Conservation (phyloP, 1,284 basidiomycete species). For the Tilletia walkeri region DNA sequence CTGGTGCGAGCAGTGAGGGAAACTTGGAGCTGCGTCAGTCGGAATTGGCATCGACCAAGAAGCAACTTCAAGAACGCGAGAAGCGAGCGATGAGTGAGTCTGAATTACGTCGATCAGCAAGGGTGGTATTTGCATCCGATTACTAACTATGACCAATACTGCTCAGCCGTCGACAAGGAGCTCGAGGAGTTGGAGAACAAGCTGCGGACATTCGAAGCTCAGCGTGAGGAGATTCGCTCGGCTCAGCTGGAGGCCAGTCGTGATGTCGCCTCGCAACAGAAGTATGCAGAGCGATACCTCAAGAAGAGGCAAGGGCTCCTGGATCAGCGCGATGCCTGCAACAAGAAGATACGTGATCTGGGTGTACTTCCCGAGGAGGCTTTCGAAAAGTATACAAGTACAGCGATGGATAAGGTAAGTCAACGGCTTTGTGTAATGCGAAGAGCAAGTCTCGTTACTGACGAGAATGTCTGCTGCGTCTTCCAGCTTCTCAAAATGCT, state of each 20-base stretch:
- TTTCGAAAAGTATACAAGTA: slow-evolving; percentile 85
- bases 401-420: slow-evolving; percentile 73
- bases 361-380: slow-evolving; percentile 96
- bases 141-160: neutral
- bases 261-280: slow-evolving; percentile 82
- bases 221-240: slow-evolving; percentile 73
- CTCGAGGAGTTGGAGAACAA: slow-evolving; percentile 66
- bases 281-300: slow-evolving; percentile 88
- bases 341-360: slow-evolving; percentile 88
- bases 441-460: neutral
- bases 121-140: no score
- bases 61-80: slow-evolving; percentile 55
- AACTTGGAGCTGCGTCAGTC: slow-evolving; percentile 69
- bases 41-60: slow-evolving; percentile 68
- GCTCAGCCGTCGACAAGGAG: slow-evolving; percentile 56
- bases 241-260: slow-evolving; percentile 82
- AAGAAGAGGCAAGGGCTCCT: slow-evolving; percentile 82
- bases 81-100: slow-evolving; percentile 65
- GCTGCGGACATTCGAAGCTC: slow-evolving; percentile 67
- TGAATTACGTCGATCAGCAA: neutral
- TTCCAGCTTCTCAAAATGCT: slow-evolving; percentile 80
- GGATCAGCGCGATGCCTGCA: slow-evolving; percentile 84
- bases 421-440: neutral
- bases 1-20: slow-evolving; percentile 58
- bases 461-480: neutral